Evolutionary conservation across 2,329 filamentous ascomycete genomes (phyloP).

Genomic region (Penicillium sp.): DNA sequence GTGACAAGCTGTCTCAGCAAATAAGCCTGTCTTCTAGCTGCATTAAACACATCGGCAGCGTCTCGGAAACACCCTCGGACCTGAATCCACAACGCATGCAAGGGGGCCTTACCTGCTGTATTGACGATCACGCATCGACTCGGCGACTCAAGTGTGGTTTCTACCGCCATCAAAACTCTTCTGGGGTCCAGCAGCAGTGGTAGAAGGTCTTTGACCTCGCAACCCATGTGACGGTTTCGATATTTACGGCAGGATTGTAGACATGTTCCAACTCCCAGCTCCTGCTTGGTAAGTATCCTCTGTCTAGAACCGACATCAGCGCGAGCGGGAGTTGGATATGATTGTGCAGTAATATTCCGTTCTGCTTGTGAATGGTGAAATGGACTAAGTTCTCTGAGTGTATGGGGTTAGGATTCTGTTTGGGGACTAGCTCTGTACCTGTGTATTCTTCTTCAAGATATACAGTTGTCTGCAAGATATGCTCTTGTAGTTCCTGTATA

Average conservation of each 20-base stretch:
- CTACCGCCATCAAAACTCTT: background rate
- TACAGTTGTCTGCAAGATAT: background rate
- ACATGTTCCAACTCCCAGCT: slow-evolving; percentile 1
- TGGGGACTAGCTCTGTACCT: background rate
- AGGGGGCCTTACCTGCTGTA: background rate
- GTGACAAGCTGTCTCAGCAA: slow-evolving; percentile 6
- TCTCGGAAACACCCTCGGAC: background rate
- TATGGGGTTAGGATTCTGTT: background rate
- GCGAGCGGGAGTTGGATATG: background rate
- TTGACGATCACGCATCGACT: background rate
- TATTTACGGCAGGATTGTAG: background rate
- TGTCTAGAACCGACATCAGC: background rate
- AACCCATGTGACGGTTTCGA: background rate
- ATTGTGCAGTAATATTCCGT: background rate
- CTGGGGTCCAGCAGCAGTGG: background rate
- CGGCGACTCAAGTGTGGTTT: background rate
- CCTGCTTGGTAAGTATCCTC: background rate
- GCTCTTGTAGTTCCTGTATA: background rate
- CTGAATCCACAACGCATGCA: slow-evolving; percentile 6
- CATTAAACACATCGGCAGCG: background rate
- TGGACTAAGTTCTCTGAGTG: background rate
- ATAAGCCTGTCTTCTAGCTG: slow-evolving; percentile 6
- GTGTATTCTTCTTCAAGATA: background rate
- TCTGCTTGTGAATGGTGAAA: background rate
- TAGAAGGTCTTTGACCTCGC: background rate